Conservation (phyloP, 305 asterid species). For the Fraxinus nigra region DNA sequence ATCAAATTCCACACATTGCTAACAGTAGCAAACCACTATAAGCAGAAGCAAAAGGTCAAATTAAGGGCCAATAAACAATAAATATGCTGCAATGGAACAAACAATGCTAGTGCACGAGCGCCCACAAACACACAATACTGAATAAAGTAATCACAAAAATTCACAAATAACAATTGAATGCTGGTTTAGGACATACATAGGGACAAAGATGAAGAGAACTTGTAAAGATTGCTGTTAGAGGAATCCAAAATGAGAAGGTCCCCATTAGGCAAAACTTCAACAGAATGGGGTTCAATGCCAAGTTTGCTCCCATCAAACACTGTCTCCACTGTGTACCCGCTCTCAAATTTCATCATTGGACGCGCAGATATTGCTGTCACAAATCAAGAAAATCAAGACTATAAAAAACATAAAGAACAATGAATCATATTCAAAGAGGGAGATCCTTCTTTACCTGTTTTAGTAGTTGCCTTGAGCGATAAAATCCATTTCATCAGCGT, state of each 20-base stretch:
- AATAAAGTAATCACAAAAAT: not conserved
- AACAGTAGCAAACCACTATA: slow-evolving; percentile 20
- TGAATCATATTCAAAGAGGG: not conserved
- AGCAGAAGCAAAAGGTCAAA: slow-evolving; percentile 13
- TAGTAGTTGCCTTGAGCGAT: slow-evolving; percentile 72
- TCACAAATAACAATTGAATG: not conserved
- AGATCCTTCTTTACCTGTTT: slow-evolving; percentile 58
- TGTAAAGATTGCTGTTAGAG: slow-evolving; percentile 84
- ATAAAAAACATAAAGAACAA: slow-evolving; percentile 2
- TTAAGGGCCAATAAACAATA: not conserved
- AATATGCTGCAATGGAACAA: not conserved
- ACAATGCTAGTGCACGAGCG: not conserved
- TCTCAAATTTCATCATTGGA: slow-evolving; percentile 89
- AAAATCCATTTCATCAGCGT: slow-evolving; percentile 74
- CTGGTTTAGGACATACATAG: slow-evolving; percentile 52
- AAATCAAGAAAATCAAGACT: not conserved
- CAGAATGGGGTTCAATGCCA: slow-evolving; percentile 84
- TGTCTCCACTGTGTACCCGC: slow-evolving; percentile 90
- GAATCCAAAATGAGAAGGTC: slow-evolving; percentile 91
- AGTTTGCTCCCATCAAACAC: slow-evolving; percentile 98
- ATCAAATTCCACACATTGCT: slow-evolving; percentile 12
- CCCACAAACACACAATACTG: not conserved
- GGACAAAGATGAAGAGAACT: slow-evolving; percentile 82
- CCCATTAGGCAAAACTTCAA: slow-evolving; percentile 74
- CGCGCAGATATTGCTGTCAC: slow-evolving; percentile 67